phyloP scores from a whole-genome alignment of 768 basidiomycete genomes.

The Chalciporus piperatus region DNA sequence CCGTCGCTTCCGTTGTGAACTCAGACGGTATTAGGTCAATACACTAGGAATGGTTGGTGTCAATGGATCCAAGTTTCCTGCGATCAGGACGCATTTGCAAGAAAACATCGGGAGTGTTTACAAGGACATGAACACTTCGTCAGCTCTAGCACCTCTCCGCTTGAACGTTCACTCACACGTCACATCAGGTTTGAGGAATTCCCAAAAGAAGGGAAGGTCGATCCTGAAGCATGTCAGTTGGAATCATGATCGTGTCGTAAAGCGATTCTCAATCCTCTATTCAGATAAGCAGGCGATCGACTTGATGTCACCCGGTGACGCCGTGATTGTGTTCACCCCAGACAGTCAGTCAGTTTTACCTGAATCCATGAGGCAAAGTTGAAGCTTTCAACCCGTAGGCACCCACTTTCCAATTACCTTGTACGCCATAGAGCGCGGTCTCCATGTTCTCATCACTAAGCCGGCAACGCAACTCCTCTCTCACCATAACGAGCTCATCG shows the following conservation, averaged over 20 bases:
- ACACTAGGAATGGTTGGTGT: slow-evolving; percentile 86
- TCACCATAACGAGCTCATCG: slow-evolving; percentile 78
- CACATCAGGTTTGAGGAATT: slow-evolving; percentile 67
- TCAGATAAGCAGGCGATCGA: slow-evolving; percentile 84
- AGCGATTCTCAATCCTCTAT: not conserved
- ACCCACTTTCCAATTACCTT: slow-evolving; percentile 85
- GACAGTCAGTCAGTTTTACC: slow-evolving; percentile 55
- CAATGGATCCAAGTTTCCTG: slow-evolving; percentile 84
- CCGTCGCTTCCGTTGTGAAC: slow-evolving; percentile 1
- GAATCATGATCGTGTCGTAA: slow-evolving; percentile 4
- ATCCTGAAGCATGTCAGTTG: slow-evolving; percentile 79
- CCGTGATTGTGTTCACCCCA: slow-evolving; percentile 92
- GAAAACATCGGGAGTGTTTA: slow-evolving; percentile 83
- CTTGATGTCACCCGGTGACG: slow-evolving; percentile 73
- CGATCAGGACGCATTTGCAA: slow-evolving; percentile 74
- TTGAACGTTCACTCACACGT: not conserved
- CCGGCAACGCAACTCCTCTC: slow-evolving; percentile 85
- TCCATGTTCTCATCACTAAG: slow-evolving; percentile 92
- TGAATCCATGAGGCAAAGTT: not conserved
- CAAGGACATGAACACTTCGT: slow-evolving; percentile 85
- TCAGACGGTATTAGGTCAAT: slow-evolving; percentile 47
- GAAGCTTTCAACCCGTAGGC: slow-evolving; percentile 34
- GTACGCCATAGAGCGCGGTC: slow-evolving; percentile 79
- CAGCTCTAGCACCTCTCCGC: slow-evolving; percentile 27
- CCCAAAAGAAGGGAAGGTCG: slow-evolving; percentile 64